Evolutionary conservation across 139 green algal species (phyloP).

Genomic region (Asterochloris sp.): DNA sequence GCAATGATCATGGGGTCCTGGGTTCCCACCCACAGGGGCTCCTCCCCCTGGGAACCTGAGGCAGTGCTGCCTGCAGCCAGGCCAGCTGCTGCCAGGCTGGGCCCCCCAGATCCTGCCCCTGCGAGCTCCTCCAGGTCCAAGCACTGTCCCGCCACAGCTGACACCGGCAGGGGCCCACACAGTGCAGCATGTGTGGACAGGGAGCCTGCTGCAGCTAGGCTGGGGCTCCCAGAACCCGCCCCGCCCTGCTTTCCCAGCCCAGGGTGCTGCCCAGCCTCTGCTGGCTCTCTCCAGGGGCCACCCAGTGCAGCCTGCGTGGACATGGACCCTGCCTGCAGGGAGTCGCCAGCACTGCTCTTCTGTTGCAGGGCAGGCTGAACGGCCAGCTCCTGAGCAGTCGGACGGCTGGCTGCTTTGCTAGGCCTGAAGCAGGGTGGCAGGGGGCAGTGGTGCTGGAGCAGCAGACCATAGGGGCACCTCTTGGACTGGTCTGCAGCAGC

Average conservation of each 20-base stretch:
- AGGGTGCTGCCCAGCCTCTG: too few species aligned
- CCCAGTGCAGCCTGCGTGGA: too few species aligned
- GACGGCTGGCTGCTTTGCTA: not conserved
- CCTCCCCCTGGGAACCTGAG: not conserved
- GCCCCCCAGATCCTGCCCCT: not conserved
- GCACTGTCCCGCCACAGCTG: not conserved
- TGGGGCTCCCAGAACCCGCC: too few species aligned
- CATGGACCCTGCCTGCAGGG: not conserved
- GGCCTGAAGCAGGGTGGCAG: conserved; percentile 36
- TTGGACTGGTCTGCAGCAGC: conserved; percentile 28
- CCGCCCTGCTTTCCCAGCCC: too few species aligned
- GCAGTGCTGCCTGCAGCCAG: not conserved
- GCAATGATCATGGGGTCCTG: not conserved
- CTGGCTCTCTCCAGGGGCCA: too few species aligned
- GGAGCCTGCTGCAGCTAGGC: too few species aligned
- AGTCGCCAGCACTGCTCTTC: too few species aligned
- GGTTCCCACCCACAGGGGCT: not conserved
- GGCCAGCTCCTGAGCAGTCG: not conserved
- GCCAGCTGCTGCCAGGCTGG: not conserved
- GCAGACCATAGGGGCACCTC: conserved; percentile 49
- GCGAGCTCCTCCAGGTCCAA: not conserved
- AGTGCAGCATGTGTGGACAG: too few species aligned
- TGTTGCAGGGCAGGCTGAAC: not conserved
- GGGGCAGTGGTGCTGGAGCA: conserved; percentile 75
- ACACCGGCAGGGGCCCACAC: too few species aligned